Conservation (phyloP, 116 monocot species). For the Posidonia oceanica region DNA sequence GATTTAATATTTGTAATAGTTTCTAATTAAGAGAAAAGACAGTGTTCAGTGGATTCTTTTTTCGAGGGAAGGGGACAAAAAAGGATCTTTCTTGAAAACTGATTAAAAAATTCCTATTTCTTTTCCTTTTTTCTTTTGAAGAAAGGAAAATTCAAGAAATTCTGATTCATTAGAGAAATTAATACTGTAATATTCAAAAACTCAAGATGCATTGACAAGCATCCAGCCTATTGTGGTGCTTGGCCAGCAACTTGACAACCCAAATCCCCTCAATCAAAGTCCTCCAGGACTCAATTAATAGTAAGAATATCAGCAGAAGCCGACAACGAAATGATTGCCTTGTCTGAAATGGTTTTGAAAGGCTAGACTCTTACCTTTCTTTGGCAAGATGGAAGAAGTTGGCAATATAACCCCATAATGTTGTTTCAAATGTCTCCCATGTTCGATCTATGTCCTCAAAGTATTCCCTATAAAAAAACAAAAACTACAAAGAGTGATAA, state of each 20-base stretch:
- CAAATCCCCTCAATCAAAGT: too few species aligned
- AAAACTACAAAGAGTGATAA: slow-evolving; percentile 2
- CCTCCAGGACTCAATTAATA: too few species aligned
- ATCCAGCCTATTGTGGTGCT: too few species aligned
- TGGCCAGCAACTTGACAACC: too few species aligned
- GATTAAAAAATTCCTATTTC: neutral
- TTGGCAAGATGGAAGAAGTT: slow-evolving; percentile 86
- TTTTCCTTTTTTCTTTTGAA: neutral
- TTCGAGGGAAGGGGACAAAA: neutral
- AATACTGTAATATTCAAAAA: neutral
- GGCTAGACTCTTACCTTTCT: slow-evolving; percentile 44
- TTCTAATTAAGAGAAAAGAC: too few species aligned
- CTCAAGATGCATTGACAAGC: too few species aligned
- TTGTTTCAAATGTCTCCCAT: slow-evolving; percentile 95
- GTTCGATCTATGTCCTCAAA: slow-evolving; percentile 94
- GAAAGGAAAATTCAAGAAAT: neutral
- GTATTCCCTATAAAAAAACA: slow-evolving; percentile 51
- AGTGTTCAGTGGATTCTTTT: too few species aligned
- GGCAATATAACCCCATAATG: slow-evolving; percentile 65
- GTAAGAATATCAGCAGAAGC: too few species aligned
- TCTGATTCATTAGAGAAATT: neutral
- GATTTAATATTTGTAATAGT: too few species aligned
- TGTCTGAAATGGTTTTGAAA: neutral
- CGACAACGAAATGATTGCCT: too few species aligned
- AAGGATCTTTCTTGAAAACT: neutral